These are phyloP conservation scores for Teratosphaeria destructans DNA, from an alignment of 2,329 filamentous ascomycete genomes.

Conservation along the genomic window DNA sequence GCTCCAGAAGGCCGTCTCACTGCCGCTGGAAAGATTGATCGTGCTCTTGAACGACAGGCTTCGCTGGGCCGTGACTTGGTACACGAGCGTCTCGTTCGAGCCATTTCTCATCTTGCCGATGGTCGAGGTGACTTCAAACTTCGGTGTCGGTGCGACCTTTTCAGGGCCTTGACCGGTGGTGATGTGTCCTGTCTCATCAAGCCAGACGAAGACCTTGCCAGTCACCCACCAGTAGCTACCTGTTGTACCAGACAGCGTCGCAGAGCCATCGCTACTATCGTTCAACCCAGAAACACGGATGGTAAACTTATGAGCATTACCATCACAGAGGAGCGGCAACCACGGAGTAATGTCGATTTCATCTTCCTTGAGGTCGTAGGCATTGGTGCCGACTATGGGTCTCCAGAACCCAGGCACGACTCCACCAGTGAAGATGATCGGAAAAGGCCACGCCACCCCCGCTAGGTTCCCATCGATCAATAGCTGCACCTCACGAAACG, in stretches of 20 bases:
- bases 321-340: conserved; percentile 59
- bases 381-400: conserved; percentile 66
- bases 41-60: conserved; percentile 44
- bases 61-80: conserved; percentile 48
- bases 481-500: conserved; percentile 70
- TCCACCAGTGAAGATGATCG: conserved; percentile 72
- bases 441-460: conserved; percentile 72
- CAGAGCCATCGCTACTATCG: conserved; percentile 42
- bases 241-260: conserved; percentile 44
- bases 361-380: conserved; percentile 68
- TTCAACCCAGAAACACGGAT: conserved; percentile 57
- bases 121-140: conserved; percentile 41
- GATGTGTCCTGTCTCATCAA: conserved; percentile 39
- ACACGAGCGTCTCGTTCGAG: conserved; percentile 45
- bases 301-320: conserved; percentile 53
- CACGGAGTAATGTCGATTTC: conserved; percentile 77
- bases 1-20: conserved; percentile 41
- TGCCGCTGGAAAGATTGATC: conserved; percentile 40
- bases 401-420: conserved; percentile 67
- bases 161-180: conserved; percentile 42
- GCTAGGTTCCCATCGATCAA: conserved; percentile 62
- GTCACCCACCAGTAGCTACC: conserved; percentile 65
- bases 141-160: conserved; percentile 31
- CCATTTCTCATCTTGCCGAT: conserved; percentile 40
- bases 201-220: conserved; percentile 73